Conservation (phyloP, 352 stramenopile genomes). For the Globisporangium paroecandrum region DNA sequence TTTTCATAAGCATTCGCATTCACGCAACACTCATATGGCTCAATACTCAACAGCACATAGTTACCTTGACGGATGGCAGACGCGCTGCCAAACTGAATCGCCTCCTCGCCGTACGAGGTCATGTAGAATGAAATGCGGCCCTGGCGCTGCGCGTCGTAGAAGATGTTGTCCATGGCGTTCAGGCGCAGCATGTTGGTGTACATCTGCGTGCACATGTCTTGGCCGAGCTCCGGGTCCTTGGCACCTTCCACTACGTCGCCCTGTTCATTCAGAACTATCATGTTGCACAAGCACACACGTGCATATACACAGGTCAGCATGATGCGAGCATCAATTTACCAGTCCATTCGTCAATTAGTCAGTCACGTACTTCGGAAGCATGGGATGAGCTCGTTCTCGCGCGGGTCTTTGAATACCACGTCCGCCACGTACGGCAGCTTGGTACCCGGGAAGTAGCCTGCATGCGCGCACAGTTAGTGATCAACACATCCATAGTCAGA, state of each 20-base stretch:
- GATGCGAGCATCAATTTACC: not conserved
- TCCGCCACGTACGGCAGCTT: constrained; percentile 87
- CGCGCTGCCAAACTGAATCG: constrained; percentile 93
- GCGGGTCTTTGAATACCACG: constrained; percentile 87
- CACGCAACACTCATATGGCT: not conserved
- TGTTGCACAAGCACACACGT: not conserved
- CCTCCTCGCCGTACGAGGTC: constrained; percentile 93
- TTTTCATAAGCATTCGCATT: not conserved
- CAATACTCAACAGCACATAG: not conserved
- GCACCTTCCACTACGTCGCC: constrained; percentile 75
- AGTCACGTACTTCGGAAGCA: constrained; percentile 86
- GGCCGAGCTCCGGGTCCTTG: constrained; percentile 68
- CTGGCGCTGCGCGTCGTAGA: constrained; percentile 97
- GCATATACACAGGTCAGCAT: constrained; percentile 24
- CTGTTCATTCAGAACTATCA: constrained; percentile 79
- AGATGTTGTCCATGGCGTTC: constrained; percentile 96
- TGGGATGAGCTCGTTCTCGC: constrained; percentile 77
- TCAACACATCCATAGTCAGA: not conserved
- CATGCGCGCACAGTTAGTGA: not conserved
- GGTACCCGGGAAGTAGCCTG: constrained; percentile 73
- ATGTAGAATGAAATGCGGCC: constrained; percentile 98
- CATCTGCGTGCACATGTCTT: constrained; percentile 79
- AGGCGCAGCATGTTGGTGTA: constrained; percentile 85
- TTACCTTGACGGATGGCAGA: constrained; percentile 75
- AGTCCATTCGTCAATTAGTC: not conserved